Conservation (phyloP, 2,329 filamentous ascomycete genomes). For the Tolypocladium album region DNA sequence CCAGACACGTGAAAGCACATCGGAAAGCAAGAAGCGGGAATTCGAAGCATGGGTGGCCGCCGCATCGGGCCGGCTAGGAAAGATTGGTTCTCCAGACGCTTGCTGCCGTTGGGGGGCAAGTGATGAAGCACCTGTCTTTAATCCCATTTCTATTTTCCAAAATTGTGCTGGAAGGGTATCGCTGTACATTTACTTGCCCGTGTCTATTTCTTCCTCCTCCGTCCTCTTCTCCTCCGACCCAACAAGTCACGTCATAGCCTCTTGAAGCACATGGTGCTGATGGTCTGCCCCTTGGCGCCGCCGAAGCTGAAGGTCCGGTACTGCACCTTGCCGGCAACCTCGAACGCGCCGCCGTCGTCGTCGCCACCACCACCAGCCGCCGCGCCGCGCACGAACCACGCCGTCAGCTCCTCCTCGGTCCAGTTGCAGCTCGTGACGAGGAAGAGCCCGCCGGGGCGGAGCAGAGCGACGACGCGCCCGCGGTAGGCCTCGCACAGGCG, state of each 20-base stretch:
- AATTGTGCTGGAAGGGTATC: background rate
- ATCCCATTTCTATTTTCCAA: background rate
- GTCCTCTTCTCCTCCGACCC: too few species aligned
- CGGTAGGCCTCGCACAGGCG: slow-evolving; percentile 68
- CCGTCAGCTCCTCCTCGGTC: slow-evolving; percentile 77
- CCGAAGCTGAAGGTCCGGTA: slow-evolving; percentile 88
- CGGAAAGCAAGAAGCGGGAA: background rate
- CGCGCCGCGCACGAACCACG: slow-evolving; percentile 55
- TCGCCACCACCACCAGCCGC: background rate
- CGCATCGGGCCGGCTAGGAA: background rate
- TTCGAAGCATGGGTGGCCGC: too few species aligned
- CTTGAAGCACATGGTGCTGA: slow-evolving; percentile 76
- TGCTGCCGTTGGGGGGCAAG: background rate
- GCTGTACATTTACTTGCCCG: background rate
- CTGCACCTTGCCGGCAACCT: slow-evolving; percentile 56
- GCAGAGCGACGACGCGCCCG: slow-evolving; percentile 53
- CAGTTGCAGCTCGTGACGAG: slow-evolving; percentile 96
- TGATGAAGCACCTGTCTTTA: background rate
- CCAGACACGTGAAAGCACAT: background rate
- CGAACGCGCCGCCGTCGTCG: slow-evolving; percentile 31
- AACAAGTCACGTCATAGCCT: slow-evolving; percentile 18
- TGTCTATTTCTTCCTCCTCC: background rate
- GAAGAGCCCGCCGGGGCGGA: slow-evolving; percentile 62
- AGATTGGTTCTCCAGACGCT: background rate
- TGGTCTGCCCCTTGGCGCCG: slow-evolving; percentile 76